A percentile compares a stretch with the other conserved stretches of the same genome.
Evolutionary conservation across 1,139 yeast genomes (phyloP).

Genomic region (Kodamaea anthophila): DNA sequence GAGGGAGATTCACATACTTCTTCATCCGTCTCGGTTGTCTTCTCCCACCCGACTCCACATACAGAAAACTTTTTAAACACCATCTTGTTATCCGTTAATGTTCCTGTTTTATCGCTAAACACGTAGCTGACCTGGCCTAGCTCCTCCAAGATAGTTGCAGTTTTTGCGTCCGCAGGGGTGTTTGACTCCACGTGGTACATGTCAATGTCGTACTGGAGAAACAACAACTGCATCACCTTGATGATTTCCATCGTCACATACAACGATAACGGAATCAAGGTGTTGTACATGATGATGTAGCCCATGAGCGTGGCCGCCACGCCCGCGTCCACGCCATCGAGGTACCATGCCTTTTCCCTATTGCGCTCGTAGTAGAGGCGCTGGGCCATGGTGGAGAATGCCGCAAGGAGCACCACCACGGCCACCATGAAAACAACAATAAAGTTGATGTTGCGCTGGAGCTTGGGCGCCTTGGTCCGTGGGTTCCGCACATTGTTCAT

Average conservation of each 20-base stretch:
- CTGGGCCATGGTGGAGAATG: conserved; percentile 80
- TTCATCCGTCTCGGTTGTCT: conserved; percentile 5
- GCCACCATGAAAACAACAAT: conserved; percentile 85
- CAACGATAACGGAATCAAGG: conserved; percentile 88
- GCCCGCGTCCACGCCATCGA: conserved; percentile 70
- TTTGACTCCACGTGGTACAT: conserved; percentile 83
- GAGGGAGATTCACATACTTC: background rate
- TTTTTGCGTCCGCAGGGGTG: conserved; percentile 91
- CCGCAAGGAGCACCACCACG: conserved; percentile 67
- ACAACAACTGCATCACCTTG: conserved; percentile 74
- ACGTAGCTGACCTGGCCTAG: conserved; percentile 93
- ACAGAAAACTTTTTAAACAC: conserved; percentile 76
- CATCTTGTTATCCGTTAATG: conserved; percentile 89
- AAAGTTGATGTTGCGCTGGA: conserved; percentile 74
- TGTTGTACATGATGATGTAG: conserved; percentile 93
- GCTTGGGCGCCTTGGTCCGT: conserved; percentile 86
- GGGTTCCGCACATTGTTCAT: conserved; percentile 92
- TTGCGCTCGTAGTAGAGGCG: conserved; percentile 43
- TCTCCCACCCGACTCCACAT: conserved; percentile 80
- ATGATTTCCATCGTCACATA: conserved; percentile 96
- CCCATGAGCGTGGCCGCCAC: conserved; percentile 90
- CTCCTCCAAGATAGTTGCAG: conserved; percentile 93
- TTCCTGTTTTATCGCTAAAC: conserved; percentile 96
- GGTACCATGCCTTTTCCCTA: conserved; percentile 64
- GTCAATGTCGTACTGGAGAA: conserved; percentile 86